Conservation (phyloP, 495 filamentous ascomycete genomes). For the Aspergillus asperescens region DNA sequence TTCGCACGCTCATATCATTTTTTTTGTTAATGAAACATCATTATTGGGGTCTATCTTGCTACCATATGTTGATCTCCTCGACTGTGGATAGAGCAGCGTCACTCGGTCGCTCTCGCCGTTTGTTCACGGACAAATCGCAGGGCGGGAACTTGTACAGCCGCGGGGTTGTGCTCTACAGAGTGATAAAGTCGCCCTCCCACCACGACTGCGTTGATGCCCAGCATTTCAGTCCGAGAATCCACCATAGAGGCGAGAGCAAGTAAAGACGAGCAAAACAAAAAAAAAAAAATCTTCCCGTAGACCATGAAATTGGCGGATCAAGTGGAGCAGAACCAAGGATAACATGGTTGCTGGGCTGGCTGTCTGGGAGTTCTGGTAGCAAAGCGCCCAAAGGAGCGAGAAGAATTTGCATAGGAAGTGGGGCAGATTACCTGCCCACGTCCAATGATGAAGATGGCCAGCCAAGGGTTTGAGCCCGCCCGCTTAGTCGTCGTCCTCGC, state of each 20-base stretch:
- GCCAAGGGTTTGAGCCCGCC: constrained; percentile 41
- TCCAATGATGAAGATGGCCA: constrained; percentile 27
- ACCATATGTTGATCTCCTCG: constrained; percentile 8
- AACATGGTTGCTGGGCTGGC: constrained; percentile 14
- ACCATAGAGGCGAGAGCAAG: constrained; percentile 10
- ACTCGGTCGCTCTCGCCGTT: constrained; percentile 18
- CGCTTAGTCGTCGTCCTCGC: constrained; percentile 42
- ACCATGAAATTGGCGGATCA: constrained; percentile 17
- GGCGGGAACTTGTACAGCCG: constrained; percentile 13
- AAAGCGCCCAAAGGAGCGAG: constrained; percentile 16
- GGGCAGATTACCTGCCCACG: constrained; percentile 22
- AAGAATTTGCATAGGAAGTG: constrained; percentile 35
- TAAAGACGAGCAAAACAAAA: constrained; percentile 16
- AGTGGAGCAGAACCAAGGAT: constrained; percentile 31
- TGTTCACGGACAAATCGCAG: constrained; percentile 17
- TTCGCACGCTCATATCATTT: neutral
- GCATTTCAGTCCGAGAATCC: constrained; percentile 22
- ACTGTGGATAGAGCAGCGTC: constrained; percentile 21
- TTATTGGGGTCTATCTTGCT: constrained; percentile 11
- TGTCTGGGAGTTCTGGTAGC: constrained; percentile 1
- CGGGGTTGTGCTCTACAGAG: constrained; percentile 29
- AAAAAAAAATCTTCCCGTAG: constrained; percentile 26
- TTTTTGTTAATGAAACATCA: constrained; percentile 1
- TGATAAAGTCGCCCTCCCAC: constrained; percentile 23
- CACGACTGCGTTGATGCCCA: constrained; percentile 44